Base-by-base conservation (phyloP, 2,329 filamentous ascomycete species). In the Didymellaceae sp. region DNA sequence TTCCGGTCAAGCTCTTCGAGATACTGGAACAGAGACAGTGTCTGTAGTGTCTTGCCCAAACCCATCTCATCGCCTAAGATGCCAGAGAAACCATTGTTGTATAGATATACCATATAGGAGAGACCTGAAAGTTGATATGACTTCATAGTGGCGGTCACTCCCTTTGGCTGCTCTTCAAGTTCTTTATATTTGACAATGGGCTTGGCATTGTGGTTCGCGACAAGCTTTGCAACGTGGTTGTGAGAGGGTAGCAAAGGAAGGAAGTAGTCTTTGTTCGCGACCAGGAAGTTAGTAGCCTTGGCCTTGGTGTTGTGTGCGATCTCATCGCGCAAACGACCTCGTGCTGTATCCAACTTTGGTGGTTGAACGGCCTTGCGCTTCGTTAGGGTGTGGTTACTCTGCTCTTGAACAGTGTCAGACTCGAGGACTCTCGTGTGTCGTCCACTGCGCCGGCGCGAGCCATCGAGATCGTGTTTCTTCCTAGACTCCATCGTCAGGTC, bases 21-120 rank as follows among this genome's bases (percentile, higher is more conserved):
- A 71, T 97, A 94, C 13, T 93, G 96, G 66, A 99, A 89, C 71
- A 99, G 79, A 75, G 90, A 96, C 74, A 99, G 95, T 25, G 94
- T 97, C 75, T 99, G 94, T 62, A 99, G 96, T 0, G 94, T 99
- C 79, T 99, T 99, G 72, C 94, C 94, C 57, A 99, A 88, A 85
- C 94, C 94, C 94, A 99, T 99, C 77, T 99, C 94, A 69, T 99
- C 94, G 50, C 94, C 94, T 62, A 99, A 79, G 61, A 99, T 97
- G 81, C 94, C 94, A 67, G 97, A 97, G 59, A 99, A 86, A 73
- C 97, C 97, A 78, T 99, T 99, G 85, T 97, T 97, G 83, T 97
- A 96, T 2, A 99, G 83, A 14, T 95, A 96, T 44, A 97, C 87
- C 89, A 99, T 96, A 90, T 92, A 99, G 69, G 97, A 94, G 25